Percentiles rank a stretch among this genome's conserved stretches.
Evolutionary conservation across 2,329 filamentous ascomycete species (phyloP).

Genomic region (Cryphonectria parasitica): DNA sequence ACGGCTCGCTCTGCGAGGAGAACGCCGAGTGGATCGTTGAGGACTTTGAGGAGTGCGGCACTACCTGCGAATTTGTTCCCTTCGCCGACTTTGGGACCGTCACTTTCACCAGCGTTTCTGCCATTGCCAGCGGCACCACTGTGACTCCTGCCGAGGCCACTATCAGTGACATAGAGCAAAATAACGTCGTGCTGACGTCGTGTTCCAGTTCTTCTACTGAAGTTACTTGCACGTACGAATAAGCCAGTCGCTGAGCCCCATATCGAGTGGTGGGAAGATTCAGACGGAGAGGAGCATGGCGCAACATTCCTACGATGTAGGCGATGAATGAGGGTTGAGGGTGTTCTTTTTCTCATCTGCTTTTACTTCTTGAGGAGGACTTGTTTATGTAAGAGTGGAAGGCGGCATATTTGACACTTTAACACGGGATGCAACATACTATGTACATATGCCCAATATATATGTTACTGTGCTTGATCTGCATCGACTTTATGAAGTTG

Average conservation of each 20-base stretch:
- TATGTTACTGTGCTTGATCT: background rate
- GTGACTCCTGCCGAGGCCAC: slow-evolving; percentile 53
- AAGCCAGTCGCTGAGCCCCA: background rate
- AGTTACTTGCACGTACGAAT: slow-evolving; percentile 42
- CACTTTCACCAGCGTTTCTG: slow-evolving; percentile 45
- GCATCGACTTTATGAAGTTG: too few relatives aligned
- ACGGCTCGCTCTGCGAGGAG: slow-evolving; percentile 51
- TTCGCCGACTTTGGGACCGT: slow-evolving; percentile 53
- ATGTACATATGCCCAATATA: background rate
- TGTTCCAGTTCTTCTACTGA: slow-evolving; percentile 30
- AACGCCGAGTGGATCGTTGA: slow-evolving; percentile 69
- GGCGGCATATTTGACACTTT: background rate
- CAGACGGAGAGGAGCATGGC: background rate
- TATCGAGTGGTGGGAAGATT: background rate
- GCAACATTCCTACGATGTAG: background rate
- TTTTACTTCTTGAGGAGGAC: background rate
- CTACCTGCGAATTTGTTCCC: slow-evolving; percentile 42
- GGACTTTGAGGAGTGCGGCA: slow-evolving; percentile 46
- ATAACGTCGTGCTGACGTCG: slow-evolving; percentile 60
- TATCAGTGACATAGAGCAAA: slow-evolving; percentile 67
- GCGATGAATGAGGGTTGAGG: background rate
- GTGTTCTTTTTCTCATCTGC: background rate
- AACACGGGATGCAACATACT: background rate
- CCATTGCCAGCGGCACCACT: slow-evolving; percentile 36
- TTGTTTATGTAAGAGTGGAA: background rate